Base-by-base conservation (phyloP, 352 stramenopile species). In the Globisporangium parvum region DNA sequence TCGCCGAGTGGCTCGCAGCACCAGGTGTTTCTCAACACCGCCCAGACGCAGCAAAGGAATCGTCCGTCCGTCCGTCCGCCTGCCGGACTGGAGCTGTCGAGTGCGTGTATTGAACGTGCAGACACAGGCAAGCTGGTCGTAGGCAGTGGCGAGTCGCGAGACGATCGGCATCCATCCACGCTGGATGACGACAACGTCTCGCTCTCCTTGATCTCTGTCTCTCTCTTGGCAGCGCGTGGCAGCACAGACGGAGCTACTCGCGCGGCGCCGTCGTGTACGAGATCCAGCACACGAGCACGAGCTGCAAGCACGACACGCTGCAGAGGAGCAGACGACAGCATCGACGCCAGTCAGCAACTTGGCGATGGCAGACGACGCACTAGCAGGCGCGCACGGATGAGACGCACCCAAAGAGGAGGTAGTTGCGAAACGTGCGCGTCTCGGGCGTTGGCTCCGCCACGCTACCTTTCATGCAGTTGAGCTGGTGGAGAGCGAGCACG, bases 21-120 rank as follows among this genome's bases (percentile, higher is more conserved):
- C 57, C 73, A 86, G 84, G 84, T 94, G 81, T 90, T 94, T 91
- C 64, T 94, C 45, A 94, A 91, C 84, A 92, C 84, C 84, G 65
- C 84, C 80, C 81, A 73, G 24, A 55, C 10, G 28, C 46, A 68
- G 65, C 51, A 71, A 65, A 74, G 42, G 65, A n/a, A 49, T 31
- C 26, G 33, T 51, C n/a, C 18, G 37, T 14, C 18, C n/a, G n/a
- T n/a, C n/a, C n/a, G n/a, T n/a, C n/a, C n/a, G n/a, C n/a, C n/a
- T n/a, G n/a, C n/a, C n/a, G n/a, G n/a, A n/a, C n/a, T n/a, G n/a
- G n/a, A n/a, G n/a, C n/a, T 1, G 6, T 20, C 37, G 18, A 52
- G n/a, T 23, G 53, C 39, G 58, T 31, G 33, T 50, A 41, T 58
- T 37, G 53, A 53, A 57, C 39, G 20, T 50, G 45, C 20, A 31